Percentiles rank a stretch among this genome's conserved stretches.
These are phyloP conservation scores for Rhipidocladum racemiflorum DNA, from an alignment of 176 grass and related monocot genomes.

Conservation along the genomic window DNA sequence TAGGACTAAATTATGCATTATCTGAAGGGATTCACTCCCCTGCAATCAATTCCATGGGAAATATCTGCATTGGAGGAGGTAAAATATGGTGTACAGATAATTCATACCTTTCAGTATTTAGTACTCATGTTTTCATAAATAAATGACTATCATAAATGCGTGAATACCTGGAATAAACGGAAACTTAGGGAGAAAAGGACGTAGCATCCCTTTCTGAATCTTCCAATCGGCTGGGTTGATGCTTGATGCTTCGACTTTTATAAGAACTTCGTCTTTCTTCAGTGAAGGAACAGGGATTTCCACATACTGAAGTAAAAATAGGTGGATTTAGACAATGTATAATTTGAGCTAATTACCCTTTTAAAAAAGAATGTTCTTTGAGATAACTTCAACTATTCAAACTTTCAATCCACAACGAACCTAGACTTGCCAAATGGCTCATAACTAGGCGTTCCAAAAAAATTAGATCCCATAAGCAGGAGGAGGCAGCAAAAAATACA, in stretches of 20 bases:
- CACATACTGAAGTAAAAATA: slow-evolving; percentile 28
- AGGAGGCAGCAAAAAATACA: not conserved
- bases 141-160: not conserved
- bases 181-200: not conserved
- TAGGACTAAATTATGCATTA: not conserved
- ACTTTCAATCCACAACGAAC: not conserved
- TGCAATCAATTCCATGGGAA: not conserved
- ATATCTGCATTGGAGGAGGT: not conserved
- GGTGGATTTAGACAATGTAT: not conserved
- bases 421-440: not conserved
- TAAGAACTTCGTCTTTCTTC: slow-evolving; percentile 44
- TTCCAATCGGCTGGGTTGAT: no score
- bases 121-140: not conserved
- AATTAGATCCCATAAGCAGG: not conserved
- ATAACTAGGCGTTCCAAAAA: not conserved
- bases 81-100: not conserved
- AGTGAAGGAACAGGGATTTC: slow-evolving; percentile 44
- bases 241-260: slow-evolving; percentile 37
- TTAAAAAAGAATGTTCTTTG: not conserved
- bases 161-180: slow-evolving; percentile 46
- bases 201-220: no score
- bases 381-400: not conserved
- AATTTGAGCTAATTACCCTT: not conserved
- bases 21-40: not conserved
- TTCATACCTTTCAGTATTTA: not conserved